These are phyloP conservation scores for Dioszegia hungarica DNA, from an alignment of 768 basidiomycete species.

Conservation along the genomic window DNA sequence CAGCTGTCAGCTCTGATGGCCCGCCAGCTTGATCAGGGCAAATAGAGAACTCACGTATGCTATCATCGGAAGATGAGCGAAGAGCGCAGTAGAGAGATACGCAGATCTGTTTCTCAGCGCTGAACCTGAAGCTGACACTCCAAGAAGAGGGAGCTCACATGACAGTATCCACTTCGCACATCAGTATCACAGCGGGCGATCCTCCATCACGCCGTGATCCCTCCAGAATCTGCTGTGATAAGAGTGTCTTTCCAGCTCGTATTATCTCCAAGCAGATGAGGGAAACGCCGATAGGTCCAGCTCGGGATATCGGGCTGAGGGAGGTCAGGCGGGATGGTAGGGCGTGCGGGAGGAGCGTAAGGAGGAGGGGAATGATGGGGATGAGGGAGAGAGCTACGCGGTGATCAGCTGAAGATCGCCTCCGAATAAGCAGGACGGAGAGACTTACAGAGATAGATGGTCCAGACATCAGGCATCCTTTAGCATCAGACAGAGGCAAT, in stretches of 20 bases:
- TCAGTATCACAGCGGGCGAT: no score
- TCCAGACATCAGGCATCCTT: not conserved
- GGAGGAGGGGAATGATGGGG: not conserved
- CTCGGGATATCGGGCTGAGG: not conserved
- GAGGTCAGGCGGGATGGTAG: not conserved
- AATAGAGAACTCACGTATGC: not conserved
- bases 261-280: not conserved
- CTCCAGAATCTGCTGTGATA: not conserved
- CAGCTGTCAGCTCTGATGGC: not conserved
- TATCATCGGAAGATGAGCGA: not conserved
- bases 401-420: not conserved
- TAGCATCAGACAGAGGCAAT: not conserved
- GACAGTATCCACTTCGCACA: constrained; percentile 1
- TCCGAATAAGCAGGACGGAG: not conserved
- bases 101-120: not conserved
- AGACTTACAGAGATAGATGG: not conserved
- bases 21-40: not conserved
- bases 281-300: not conserved
- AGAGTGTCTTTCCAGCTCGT: not conserved
- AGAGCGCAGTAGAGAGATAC: not conserved
- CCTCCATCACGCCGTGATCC: not conserved
- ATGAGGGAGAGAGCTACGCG: not conserved
- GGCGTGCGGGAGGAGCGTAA: not conserved
- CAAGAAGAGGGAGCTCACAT: not conserved
- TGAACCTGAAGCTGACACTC: no score